Percentiles rank a stretch among this genome's conserved stretches.
Evolutionary conservation across 2,329 filamentous ascomycete genomes (phyloP).

Genomic region (Madurella fahalii): DNA sequence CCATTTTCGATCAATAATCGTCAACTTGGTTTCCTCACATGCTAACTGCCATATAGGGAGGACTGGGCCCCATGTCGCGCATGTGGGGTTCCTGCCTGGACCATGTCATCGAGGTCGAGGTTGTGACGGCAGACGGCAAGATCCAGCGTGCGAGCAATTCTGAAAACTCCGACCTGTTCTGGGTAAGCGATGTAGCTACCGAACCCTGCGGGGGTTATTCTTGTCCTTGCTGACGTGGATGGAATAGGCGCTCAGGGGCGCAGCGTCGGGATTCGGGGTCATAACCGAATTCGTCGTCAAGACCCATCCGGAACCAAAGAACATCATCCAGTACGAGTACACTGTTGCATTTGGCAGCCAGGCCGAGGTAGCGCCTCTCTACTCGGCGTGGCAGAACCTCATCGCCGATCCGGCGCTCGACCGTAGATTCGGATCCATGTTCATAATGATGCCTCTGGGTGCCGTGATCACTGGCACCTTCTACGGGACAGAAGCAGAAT

Average conservation of each 20-base stretch:
- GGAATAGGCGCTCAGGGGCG: constrained; percentile 48
- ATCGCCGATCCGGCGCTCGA: constrained; percentile 52
- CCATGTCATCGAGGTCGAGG: constrained; percentile 52
- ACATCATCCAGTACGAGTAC: constrained; percentile 57
- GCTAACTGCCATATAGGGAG: constrained; percentile 39
- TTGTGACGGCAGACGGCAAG: constrained; percentile 54
- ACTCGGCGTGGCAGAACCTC: constrained; percentile 56
- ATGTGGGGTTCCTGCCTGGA: constrained; percentile 57
- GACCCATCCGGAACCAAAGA: constrained; percentile 52
- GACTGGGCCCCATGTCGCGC: constrained; percentile 52
- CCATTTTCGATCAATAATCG: neutral
- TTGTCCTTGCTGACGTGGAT: neutral
- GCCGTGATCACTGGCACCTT: constrained; percentile 57
- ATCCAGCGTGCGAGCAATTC: constrained; percentile 45
- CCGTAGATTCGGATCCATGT: constrained; percentile 54
- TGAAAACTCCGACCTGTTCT: constrained; percentile 53
- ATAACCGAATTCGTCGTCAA: constrained; percentile 54
- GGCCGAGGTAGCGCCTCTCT: constrained; percentile 45
- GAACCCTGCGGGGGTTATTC: neutral
- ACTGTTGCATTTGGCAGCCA: constrained; percentile 47
- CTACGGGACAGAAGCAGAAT: constrained; percentile 57
- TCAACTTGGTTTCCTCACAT: neutral
- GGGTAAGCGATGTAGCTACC: constrained; percentile 27
- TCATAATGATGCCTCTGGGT: constrained; percentile 51
- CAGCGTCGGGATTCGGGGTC: constrained; percentile 53